Base-by-base conservation (phyloP, 495 filamentous ascomycete species). In the Podospora anserina region DNA sequence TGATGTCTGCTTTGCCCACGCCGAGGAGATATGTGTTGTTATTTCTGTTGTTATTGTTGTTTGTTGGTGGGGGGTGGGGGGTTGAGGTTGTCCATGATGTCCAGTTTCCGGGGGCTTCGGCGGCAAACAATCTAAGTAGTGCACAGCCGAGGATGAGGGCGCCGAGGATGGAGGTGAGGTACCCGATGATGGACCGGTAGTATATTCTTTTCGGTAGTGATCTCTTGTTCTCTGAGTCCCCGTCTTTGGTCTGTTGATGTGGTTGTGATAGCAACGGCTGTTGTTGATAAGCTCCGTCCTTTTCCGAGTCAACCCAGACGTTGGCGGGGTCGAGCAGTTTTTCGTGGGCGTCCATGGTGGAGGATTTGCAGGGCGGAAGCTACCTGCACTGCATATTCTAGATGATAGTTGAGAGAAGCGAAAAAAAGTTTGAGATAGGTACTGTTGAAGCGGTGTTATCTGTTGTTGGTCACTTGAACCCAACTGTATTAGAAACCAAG, bases 1-100 rank as follows among this genome's bases (percentile, higher is more conserved):
- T 99, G 71, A 99, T 92, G 81, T 99, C 95, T 20, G 89, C 93
- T 76, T 96, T 97, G 18, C 95, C 95, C 2, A 93, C 92, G 2
- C 95, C 95, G n/a, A 99, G 75, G 6, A 96, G 78, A 70, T 96
- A 97, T 23, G 23, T 23, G 23, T 23, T 23, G 23, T 23, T 23
- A 1, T 23, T 23, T 23, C 1, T 23, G 23, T 23, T 23, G 23
- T 23, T 20, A 20, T 23, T 23, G 23, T 23, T 23, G 23, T 23
- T 23, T 23, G 9, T 23, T 26, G 1, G n/a, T 9, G 18, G 6
- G 55, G n/a, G 7, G 5, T 19, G 19, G 55, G 16, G 4, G 11
- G 19, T 58, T 20, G 55, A 26, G 23, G 13, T 20, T 6, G 55
- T 58, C 55, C 23, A 19, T 58, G 55, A 26, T 20, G 23, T 9